phyloP scores from a whole-genome alignment of 2,329 filamentous ascomycete genomes.

The Hortaea sp. region DNA sequence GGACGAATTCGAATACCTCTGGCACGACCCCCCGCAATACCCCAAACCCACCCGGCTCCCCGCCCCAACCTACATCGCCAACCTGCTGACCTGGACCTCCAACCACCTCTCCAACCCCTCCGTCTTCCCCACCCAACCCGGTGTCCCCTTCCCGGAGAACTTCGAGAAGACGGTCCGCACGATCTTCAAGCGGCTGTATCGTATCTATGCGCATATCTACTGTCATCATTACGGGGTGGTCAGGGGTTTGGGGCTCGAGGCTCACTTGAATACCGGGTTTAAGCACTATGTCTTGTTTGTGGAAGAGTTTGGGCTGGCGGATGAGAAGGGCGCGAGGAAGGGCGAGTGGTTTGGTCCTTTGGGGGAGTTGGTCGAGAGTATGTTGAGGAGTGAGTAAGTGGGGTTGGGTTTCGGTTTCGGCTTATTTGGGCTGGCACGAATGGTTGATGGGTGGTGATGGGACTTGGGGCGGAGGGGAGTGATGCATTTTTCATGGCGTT shows the following conservation, averaged over 20 bases:
- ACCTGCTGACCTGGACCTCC: conserved; percentile 95
- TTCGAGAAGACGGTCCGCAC: conserved; percentile 91
- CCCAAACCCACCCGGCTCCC: conserved; percentile 97
- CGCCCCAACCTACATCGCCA: conserved; percentile 93
- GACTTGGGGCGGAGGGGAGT: no score
- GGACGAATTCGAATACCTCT: conserved; percentile 99
- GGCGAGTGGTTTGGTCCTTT: conserved; percentile 92
- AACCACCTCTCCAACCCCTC: conserved; percentile 90
- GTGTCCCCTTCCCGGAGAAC: conserved; percentile 84
- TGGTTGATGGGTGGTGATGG: no score
- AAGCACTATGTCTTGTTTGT: conserved; percentile 99
- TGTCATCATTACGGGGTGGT: conserved; percentile 97
- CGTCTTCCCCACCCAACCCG: conserved; percentile 63
- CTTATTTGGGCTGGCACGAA: not conserved
- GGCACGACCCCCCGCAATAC: conserved; percentile 91
- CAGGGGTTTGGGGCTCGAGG: conserved; percentile 86
- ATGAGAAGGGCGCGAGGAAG: conserved; percentile 52
- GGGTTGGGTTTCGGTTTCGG: not conserved
- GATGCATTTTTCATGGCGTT: no score
- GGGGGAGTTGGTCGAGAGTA: conserved; percentile 92
- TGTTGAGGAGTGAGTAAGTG: conserved; percentile 78
- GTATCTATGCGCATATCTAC: conserved; percentile 95
- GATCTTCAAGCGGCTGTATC: conserved; percentile 99
- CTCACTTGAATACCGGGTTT: conserved; percentile 97
- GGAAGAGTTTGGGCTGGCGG: conserved; percentile 87